A percentile compares a stretch with the other conserved stretches of the same genome.
phyloP scores from a whole-genome alignment of 176 grass and related monocot genomes.

The Thinopyrum elongatum region DNA sequence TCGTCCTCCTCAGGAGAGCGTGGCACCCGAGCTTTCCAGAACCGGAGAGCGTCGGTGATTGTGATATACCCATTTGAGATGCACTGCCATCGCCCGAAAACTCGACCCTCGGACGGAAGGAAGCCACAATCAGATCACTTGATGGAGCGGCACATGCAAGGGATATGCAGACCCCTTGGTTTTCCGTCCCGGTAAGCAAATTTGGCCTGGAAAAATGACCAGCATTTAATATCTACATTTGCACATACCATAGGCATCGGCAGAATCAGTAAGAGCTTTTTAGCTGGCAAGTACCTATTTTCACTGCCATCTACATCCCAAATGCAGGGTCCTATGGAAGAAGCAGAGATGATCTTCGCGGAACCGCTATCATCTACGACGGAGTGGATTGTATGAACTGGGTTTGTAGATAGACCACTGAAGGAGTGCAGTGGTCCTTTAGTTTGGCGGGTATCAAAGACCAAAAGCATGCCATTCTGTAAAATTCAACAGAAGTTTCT shows the following conservation, averaged over 20 bases:
- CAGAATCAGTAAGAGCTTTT: background rate
- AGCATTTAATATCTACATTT: background rate
- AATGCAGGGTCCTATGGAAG: constrained; percentile 72
- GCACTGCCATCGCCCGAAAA: constrained; percentile 26
- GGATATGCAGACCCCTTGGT: constrained; percentile 71
- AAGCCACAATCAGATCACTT: constrained; percentile 61
- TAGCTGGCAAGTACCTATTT: constrained; percentile 34
- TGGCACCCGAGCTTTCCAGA: constrained; percentile 66
- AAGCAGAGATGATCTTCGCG: constrained; percentile 67
- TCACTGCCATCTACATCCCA: constrained; percentile 53
- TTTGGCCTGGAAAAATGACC: constrained; percentile 43
- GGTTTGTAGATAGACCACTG: constrained; percentile 58
- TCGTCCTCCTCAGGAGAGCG: constrained; percentile 47
- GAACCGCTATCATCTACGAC: constrained; percentile 37
- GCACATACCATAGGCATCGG: background rate
- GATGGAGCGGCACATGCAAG: constrained; percentile 49
- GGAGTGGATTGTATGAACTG: constrained; percentile 72
- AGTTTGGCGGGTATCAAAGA: constrained; percentile 91
- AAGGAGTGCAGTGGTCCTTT: constrained; percentile 50
- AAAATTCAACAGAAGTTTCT: constrained; percentile 33
- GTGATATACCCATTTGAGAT: constrained; percentile 40
- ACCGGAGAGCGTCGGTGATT: constrained; percentile 28
- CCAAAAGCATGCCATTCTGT: constrained; percentile 88
- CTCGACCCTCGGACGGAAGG: constrained; percentile 76
- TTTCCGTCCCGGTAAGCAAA: constrained; percentile 56